Base-by-base conservation (phyloP, 2,329 filamentous ascomycete genomes). In the Akanthomyces lecanii region DNA sequence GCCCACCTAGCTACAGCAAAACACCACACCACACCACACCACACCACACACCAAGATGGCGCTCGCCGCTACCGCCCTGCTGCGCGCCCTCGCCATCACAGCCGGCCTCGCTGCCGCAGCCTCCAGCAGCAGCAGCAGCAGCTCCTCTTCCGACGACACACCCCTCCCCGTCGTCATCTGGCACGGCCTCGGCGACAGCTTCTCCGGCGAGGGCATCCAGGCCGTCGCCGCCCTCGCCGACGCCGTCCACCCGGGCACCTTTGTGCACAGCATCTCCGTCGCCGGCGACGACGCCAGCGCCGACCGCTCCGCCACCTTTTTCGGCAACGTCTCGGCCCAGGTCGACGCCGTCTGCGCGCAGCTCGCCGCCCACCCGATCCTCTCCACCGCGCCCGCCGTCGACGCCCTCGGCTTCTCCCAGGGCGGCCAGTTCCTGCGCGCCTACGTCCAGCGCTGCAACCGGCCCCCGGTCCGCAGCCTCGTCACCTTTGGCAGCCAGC, bases 381-480 rank as follows among this genome's bases (percentile, higher is more conserved):
- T 97, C 18, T 89, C 89, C 63, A 90, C 89, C 7, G 90, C 91
- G 0, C 90, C 90, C 0, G 91, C 89, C 66, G 82, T 97, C 72
- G 95, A 98, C 76, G 94, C 93, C 40, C 79, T 99, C 42, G 95
- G 95, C 33, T 97, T 99, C 80, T 95, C 90, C 16, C 95, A 99
- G 76, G 95, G 95, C 66, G 95, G 95, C 1, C 91, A 97, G 74
- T 97, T 99, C 79, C 84, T 99, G n/a, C 88, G 95, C 64, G 95
- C 84, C 28, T 93, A 96, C 74, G 81, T 97, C 67, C 88, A 99
- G 81, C 85, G 91, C 50, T 99, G 95, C 81, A 95, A 92, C 74
- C 28, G 28, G 6, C 88, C 92, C 0, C 87, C 85, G 4, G 85
- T 97, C 14, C 84, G 86, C 67, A 93, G 85, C 72, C 84, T 97